Evolutionary conservation across 345 rosid genomes (phyloP).

Genomic region (Pugionium cornutum): DNA sequence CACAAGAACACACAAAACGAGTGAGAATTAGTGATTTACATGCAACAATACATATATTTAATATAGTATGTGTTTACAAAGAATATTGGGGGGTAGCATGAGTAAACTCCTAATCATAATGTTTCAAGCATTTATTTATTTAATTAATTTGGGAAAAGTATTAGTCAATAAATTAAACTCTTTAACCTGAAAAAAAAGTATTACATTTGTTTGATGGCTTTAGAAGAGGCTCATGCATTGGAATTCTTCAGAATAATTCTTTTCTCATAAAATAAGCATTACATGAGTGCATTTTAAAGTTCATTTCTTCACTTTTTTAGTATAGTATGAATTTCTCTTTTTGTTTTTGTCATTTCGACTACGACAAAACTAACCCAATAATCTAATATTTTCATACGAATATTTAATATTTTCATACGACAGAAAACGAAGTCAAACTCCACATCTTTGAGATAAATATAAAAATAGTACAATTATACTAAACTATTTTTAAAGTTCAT

Average conservation of each 20-base stretch:
- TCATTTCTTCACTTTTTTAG: no score
- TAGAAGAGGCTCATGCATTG: slow-evolving; percentile 28
- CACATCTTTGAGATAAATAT: no score
- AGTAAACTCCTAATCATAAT: slow-evolving; percentile 15
- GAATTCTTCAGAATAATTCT: slow-evolving; percentile 13
- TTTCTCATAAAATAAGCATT: slow-evolving; percentile 8
- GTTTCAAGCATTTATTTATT: slow-evolving; percentile 3
- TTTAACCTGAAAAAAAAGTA: slow-evolving; percentile 17
- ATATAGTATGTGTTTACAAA: background rate
- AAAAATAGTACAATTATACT: no score
- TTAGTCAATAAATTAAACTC: slow-evolving; percentile 13
- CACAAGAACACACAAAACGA: slow-evolving; percentile 26
- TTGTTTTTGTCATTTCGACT: no score
- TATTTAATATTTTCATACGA: no score
- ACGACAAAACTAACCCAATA: no score
- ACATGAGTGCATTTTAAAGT: slow-evolving; percentile 33
- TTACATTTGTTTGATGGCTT: slow-evolving; percentile 19
- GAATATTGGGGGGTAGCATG: slow-evolving; percentile 4
- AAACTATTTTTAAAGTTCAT: no score
- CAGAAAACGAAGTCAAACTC: no score
- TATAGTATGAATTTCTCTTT: no score
- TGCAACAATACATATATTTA: slow-evolving; percentile 2
- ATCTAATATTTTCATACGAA: no score
- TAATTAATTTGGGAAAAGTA: slow-evolving; percentile 3
- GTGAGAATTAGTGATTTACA: background rate